phyloP scores from a whole-genome alignment of 768 basidiomycete species.

The Lactarius evosmus region DNA sequence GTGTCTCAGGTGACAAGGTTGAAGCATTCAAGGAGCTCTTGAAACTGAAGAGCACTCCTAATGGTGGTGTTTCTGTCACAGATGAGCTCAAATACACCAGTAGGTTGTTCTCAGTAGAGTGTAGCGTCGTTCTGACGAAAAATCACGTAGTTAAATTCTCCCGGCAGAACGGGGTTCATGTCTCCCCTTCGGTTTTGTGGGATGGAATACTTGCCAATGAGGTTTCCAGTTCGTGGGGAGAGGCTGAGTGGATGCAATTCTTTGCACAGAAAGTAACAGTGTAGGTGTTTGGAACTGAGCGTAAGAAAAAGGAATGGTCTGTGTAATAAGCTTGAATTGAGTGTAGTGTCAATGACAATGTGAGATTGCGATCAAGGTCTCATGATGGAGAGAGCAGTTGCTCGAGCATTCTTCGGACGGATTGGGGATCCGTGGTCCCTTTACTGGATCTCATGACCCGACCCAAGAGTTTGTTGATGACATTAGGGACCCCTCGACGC shows the following conservation, averaged over 20 bases:
- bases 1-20: constrained; percentile 50
- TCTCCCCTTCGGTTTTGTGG: constrained; percentile 80
- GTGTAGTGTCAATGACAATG: neutral
- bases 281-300: constrained; percentile 32
- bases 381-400: constrained; percentile 38
- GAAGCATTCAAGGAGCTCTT: constrained; percentile 60
- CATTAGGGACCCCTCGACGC: constrained; percentile 67
- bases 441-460: constrained; percentile 78
- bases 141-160: constrained; percentile 74
- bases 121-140: neutral
- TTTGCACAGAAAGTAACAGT: constrained; percentile 53
- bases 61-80: constrained; percentile 80
- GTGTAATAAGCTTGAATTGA: constrained; percentile 3
- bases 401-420: constrained; percentile 49
- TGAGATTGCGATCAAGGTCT: neutral
- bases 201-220: constrained; percentile 71
- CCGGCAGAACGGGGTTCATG: constrained; percentile 88
- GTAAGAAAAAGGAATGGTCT: neutral
- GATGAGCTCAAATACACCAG: constrained; percentile 88
- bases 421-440: constrained; percentile 74
- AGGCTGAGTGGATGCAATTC: constrained; percentile 78
- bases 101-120: constrained; percentile 38
- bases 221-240: constrained; percentile 78
- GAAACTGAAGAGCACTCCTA: constrained; percentile 57
- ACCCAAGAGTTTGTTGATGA: constrained; percentile 78